phyloP scores from a whole-genome alignment of 495 filamentous ascomycete genomes.

The Choiromyces venosus region DNA sequence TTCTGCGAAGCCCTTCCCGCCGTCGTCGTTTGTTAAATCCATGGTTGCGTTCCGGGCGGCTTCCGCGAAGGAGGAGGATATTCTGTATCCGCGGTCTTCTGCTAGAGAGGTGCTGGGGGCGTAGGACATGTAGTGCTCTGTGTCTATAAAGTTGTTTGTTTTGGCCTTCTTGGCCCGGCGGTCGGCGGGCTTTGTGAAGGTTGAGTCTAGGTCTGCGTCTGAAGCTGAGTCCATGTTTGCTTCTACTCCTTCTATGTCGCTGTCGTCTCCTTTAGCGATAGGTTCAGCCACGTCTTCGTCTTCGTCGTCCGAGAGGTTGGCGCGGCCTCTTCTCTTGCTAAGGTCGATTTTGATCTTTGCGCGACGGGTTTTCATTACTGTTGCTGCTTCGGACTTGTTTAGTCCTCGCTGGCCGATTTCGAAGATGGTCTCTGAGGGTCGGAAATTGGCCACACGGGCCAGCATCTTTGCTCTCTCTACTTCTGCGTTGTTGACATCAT shows the following conservation, averaged over 20 bases:
- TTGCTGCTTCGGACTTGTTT: conserved; percentile 62
- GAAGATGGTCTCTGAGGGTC: conserved; percentile 88
- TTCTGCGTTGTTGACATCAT: conserved; percentile 57
- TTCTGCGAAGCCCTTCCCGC: conserved; percentile 66
- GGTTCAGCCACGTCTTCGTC: conserved; percentile 42
- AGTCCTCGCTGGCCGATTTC: conserved; percentile 73
- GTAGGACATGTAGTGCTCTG: conserved; percentile 95
- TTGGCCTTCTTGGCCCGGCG: conserved; percentile 25
- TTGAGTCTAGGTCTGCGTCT: conserved; percentile 74
- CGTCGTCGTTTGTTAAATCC: conserved; percentile 84
- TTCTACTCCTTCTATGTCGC: conserved; percentile 47
- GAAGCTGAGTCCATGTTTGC: conserved; percentile 57
- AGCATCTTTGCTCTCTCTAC: conserved; percentile 76
- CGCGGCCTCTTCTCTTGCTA: conserved; percentile 42
- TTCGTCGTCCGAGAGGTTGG: conserved; percentile 38
- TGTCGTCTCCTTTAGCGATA: conserved; percentile 44
- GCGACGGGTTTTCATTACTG: conserved; percentile 67
- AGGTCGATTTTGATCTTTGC: conserved; percentile 52
- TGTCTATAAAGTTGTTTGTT: conserved; percentile 62
- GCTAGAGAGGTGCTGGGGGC: conserved; percentile 68
- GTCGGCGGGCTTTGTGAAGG: conserved; percentile 52
- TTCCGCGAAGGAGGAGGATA: conserved; percentile 65
- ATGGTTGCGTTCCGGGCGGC: conserved; percentile 77
- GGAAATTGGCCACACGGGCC: conserved; percentile 73
- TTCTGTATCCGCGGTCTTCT: conserved; percentile 86